These are phyloP conservation scores for Bidens hawaiensis DNA, from an alignment of 140 eudicot genomes.

Conservation along the genomic window DNA sequence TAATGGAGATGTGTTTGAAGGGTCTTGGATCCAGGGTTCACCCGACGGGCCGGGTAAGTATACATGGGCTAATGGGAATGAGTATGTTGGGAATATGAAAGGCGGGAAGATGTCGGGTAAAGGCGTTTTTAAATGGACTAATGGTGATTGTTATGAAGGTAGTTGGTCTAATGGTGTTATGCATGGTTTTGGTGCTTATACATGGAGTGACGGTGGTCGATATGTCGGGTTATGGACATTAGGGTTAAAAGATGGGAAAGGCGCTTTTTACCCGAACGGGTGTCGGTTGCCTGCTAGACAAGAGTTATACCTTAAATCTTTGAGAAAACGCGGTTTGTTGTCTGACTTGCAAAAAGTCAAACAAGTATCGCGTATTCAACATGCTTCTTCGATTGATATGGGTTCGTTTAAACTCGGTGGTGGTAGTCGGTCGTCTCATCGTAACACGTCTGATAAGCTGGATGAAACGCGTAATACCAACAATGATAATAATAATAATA, in stretches of 20 bases:
- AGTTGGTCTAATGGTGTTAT: conserved; percentile 84
- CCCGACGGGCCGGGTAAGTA: conserved; percentile 98
- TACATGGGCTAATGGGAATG: conserved; percentile 80
- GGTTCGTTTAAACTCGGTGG: conserved; percentile 61
- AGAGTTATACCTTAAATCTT: conserved; percentile 63
- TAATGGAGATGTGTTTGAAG: conserved; percentile 83
- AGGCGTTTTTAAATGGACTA: conserved; percentile 79
- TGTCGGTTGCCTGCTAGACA: conserved; percentile 51
- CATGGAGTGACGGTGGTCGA: conserved; percentile 87
- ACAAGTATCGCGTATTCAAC: conserved; percentile 78
- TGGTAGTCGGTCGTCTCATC: conserved; percentile 39
- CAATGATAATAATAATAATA: conserved; percentile 41
- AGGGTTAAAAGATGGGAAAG: conserved; percentile 94
- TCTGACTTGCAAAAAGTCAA: conserved; percentile 68
- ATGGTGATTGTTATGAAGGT: conserved; percentile 88
- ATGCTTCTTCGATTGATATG: conserved; percentile 81
- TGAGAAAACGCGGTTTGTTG: conserved; percentile 63
- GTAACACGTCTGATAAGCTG: conserved; percentile 42
- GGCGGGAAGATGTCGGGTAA: conserved; percentile 89
- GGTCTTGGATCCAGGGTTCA: conserved; percentile 92
- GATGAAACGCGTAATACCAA: no score
- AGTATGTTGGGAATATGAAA: conserved; percentile 83
- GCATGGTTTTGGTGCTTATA: conserved; percentile 92
- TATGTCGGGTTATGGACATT: conserved; percentile 92
- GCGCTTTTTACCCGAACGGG: conserved; percentile 81